Percentiles rank a stretch among this genome's conserved stretches.
Conservation (phyloP, 768 basidiomycete species). For the Rubroboletus satanas region DNA sequence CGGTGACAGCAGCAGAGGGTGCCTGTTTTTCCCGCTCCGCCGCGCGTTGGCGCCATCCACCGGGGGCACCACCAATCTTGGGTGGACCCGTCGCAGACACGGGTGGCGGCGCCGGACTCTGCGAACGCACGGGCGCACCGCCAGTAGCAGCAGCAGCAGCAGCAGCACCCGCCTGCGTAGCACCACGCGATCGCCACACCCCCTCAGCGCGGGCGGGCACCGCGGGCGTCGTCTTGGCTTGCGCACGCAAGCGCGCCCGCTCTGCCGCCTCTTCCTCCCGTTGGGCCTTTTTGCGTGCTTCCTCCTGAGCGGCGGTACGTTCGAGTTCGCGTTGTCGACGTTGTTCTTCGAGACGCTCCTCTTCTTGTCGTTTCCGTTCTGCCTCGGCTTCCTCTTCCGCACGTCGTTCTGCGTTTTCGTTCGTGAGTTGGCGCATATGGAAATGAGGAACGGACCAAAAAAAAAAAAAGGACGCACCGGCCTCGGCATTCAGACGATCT, state of each 20-base stretch:
- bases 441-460: neutral
- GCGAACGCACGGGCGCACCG: slow-evolving; percentile 12
- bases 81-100: slow-evolving; percentile 27
- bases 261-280: slow-evolving; percentile 70
- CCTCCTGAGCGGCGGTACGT: slow-evolving; percentile 48
- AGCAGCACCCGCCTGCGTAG: slow-evolving; percentile 19
- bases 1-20: too few species aligned
- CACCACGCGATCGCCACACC: slow-evolving; percentile 15
- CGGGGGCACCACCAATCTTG: slow-evolving; percentile 34
- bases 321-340: slow-evolving; percentile 54
- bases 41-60: slow-evolving; percentile 55
- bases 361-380: slow-evolving; percentile 55
- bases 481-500: slow-evolving; percentile 44
- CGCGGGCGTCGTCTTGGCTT: slow-evolving; percentile 24
- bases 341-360: slow-evolving; percentile 48
- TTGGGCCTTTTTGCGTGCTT: slow-evolving; percentile 55
- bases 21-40: neutral
- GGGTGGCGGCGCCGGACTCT: slow-evolving; percentile 48
- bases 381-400: slow-evolving; percentile 57
- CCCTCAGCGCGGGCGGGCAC: slow-evolving; percentile 20
- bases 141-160: neutral
- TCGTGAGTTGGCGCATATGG: slow-evolving; percentile 2
- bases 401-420: slow-evolving; percentile 37
- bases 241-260: slow-evolving; percentile 37
- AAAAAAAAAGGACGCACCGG: slow-evolving; percentile 39